Evolutionary conservation across 2,329 filamentous ascomycete genomes (phyloP).

Genomic region (Colletotrichum tropicicola): DNA sequence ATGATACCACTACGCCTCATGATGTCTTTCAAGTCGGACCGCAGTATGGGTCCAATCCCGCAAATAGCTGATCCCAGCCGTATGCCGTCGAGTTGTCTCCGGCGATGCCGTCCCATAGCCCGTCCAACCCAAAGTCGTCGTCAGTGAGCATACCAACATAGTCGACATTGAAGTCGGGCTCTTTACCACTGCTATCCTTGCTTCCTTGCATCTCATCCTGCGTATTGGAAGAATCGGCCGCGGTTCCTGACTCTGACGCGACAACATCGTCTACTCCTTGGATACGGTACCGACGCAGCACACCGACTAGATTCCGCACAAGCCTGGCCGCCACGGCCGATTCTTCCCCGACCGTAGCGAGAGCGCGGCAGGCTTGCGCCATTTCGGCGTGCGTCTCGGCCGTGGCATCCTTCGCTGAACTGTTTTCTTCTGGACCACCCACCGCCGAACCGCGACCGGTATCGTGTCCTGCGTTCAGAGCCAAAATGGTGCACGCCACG

Average conservation of each 20-base stretch:
- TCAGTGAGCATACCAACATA: neutral
- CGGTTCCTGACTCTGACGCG: neutral
- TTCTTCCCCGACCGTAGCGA: slow-evolving; percentile 31
- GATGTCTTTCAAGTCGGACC: slow-evolving; percentile 9
- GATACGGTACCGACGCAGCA: slow-evolving; percentile 32
- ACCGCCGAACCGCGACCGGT: neutral
- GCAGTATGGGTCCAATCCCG: slow-evolving; percentile 34
- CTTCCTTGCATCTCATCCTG: neutral
- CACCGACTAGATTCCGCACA: slow-evolving; percentile 30
- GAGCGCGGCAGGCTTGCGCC: slow-evolving; percentile 30
- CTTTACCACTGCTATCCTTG: neutral
- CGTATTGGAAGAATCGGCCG: neutral
- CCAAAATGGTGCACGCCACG: slow-evolving; percentile 35
- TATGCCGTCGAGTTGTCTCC: slow-evolving; percentile 26
- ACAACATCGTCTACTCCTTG: slow-evolving; percentile 1
- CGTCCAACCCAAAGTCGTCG: slow-evolving; percentile 11
- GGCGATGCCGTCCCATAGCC: slow-evolving; percentile 33
- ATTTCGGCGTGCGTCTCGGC: slow-evolving; percentile 27
- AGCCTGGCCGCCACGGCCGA: slow-evolving; percentile 33
- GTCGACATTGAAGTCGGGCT: neutral
- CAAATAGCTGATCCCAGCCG: slow-evolving; percentile 35
- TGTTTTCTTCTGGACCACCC: neutral
- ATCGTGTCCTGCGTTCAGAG: slow-evolving; percentile 21
- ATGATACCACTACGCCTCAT: too few relatives aligned
- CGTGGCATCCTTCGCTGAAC: neutral